Conservation (phyloP, 495 filamentous ascomycete species). For the Penicillium turbatum region DNA sequence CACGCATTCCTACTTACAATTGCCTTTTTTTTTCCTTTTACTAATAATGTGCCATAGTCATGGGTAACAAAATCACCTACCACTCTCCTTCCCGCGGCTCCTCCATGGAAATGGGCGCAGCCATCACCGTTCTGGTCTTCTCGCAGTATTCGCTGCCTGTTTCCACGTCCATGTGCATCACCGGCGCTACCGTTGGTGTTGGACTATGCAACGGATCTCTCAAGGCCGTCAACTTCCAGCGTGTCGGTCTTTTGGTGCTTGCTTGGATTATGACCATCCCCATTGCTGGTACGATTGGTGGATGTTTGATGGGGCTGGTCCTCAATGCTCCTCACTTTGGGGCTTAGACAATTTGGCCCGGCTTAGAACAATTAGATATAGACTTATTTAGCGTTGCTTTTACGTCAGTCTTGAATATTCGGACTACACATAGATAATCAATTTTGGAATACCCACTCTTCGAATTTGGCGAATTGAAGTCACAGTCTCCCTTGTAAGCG, state of each 20-base stretch:
- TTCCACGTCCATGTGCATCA: conserved; percentile 57
- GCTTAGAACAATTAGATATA: too few species aligned
- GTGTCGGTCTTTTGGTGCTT: conserved; percentile 48
- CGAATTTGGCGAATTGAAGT: too few species aligned
- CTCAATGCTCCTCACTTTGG: conserved; percentile 56
- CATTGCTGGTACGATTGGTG: conserved; percentile 55
- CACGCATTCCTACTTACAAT: background rate
- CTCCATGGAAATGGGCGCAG: conserved; percentile 64
- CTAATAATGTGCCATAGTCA: conserved; percentile 36
- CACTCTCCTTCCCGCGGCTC: conserved; percentile 58
- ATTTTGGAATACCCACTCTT: too few species aligned
- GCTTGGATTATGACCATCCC: conserved; percentile 64
- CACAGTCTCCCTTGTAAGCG: too few species aligned
- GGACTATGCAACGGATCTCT: conserved; percentile 53
- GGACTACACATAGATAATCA: background rate
- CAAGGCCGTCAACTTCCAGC: conserved; percentile 62
- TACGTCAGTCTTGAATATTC: background rate
- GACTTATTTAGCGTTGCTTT: background rate
- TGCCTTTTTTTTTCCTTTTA: background rate
- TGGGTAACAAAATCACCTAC: conserved; percentile 67
- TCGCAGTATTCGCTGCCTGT: conserved; percentile 58
- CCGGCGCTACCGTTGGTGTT: conserved; percentile 54
- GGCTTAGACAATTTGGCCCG: too few species aligned
- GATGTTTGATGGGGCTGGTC: conserved; percentile 57
- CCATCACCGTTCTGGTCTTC: conserved; percentile 61